Evolutionary conservation across 1,139 yeast genomes (phyloP), one percentile per base, ranked within the genome.

Genomic region (Lodderomyces metapsilosis): DNA sequence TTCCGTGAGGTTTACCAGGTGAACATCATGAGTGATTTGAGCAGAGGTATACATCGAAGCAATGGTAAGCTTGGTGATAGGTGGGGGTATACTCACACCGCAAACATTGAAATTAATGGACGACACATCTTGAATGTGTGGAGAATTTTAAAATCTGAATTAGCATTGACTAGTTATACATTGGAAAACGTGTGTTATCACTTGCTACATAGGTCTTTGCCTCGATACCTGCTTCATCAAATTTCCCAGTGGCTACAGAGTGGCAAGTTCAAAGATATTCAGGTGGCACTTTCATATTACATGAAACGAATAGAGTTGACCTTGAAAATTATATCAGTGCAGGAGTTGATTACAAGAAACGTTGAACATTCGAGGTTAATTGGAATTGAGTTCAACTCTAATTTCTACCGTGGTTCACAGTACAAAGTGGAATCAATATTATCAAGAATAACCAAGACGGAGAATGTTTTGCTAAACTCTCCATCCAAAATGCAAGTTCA

Each of bases 301-400:
- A 45, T 66, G 16, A 65, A 62, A 13, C 67, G 89, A 37, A 59
- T 83, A 1, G 64, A 68, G 2, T 57, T 76, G 13, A 76, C 59
- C 1, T 54, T 80, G 30, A 65, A 71, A 34, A 61, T 91, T 1
- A 62, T 89, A 5, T 74, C 72, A 8, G 71, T 76, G 13, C 82
- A 80, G 43, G 96, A 88, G 50, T 57, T 88, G 4, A 71, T 92
- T 1, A 71, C 82, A 6, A 74, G 83, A 51, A 87, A 87, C 37
- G 80, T 85, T 15, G 98, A 91, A 51, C 87, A 88, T 58, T 88
- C 97, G 0, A 71, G 96, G 36, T 62, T 92, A 30, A 77, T 89
- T 32, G 98, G 98, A 0, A 80, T 92, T 34, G 98, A 92, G 53
- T 92, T 89, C 59, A 78, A 82, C 56, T 88, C 97, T 1, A 89